These are phyloP conservation scores for Eucalyptus pauciflora DNA, from an alignment of 345 rosid genomes.

Conservation along the genomic window DNA sequence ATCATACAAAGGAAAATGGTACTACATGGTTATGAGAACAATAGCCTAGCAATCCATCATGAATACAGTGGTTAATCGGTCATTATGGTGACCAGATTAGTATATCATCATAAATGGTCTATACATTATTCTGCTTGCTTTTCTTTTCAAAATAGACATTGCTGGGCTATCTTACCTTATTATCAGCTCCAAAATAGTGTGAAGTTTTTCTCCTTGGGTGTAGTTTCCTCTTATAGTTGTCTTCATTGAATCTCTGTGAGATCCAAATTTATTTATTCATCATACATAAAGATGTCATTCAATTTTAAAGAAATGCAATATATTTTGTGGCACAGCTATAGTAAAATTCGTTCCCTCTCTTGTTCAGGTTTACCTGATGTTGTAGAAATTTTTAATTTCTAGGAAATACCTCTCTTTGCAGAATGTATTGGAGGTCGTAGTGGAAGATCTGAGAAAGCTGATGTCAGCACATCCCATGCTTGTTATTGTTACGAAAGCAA, in stretches of 20 bases:
- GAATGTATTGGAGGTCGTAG: constrained; percentile 41
- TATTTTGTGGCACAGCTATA: neutral
- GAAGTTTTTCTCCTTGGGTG: neutral
- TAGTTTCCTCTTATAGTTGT: neutral
- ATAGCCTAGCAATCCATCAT: neutral
- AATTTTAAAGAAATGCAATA: neutral
- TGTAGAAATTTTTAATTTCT: neutral
- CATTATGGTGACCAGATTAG: neutral
- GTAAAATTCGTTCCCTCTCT: neutral
- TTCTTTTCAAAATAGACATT: neutral
- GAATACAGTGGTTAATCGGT: neutral
- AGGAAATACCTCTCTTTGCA: constrained; percentile 68
- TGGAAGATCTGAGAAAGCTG: constrained; percentile 61
- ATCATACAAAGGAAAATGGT: neutral
- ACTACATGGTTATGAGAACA: neutral
- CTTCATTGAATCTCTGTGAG: neutral
- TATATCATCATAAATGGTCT: neutral
- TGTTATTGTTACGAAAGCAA: constrained; percentile 49
- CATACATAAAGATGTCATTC: neutral
- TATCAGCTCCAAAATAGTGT: neutral
- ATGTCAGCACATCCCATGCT: constrained; percentile 53
- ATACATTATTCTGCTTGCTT: neutral
- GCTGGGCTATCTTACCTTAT: neutral
- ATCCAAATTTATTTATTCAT: neutral
- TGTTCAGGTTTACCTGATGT: neutral